Evolutionary conservation across 2,329 filamentous ascomycete genomes (phyloP).

Genomic region (Phialophora macrospora): DNA sequence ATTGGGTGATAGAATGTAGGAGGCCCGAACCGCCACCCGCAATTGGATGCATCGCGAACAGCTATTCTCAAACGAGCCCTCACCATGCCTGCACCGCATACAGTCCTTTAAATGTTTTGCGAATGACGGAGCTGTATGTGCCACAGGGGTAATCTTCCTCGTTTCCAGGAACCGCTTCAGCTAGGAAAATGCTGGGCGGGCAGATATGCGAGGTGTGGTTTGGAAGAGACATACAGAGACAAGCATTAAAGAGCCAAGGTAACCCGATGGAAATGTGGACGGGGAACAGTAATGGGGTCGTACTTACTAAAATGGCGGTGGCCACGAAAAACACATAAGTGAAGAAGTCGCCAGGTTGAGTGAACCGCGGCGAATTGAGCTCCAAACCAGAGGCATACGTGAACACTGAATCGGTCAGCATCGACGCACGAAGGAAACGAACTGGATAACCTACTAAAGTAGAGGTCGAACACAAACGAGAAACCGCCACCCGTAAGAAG

Average conservation of each 20-base stretch:
- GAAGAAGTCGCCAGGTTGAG: slow-evolving; percentile 75
- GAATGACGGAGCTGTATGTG: slow-evolving; percentile 67
- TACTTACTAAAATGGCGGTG: slow-evolving; percentile 76
- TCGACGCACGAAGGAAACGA: slow-evolving; percentile 41
- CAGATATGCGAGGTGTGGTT: slow-evolving; percentile 71
- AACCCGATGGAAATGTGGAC: background rate
- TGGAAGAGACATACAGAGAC: slow-evolving; percentile 25
- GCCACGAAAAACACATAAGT: slow-evolving; percentile 78
- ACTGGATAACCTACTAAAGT: slow-evolving; percentile 61
- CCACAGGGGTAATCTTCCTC: slow-evolving; percentile 79
- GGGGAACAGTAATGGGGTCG: slow-evolving; percentile 37
- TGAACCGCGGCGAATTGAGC: slow-evolving; percentile 71
- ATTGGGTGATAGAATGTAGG: slow-evolving; percentile 60
- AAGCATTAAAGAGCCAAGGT: background rate
- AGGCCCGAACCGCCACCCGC: slow-evolving; percentile 67
- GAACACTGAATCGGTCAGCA: slow-evolving; percentile 61
- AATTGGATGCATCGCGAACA: slow-evolving; percentile 57
- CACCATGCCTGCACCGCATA: slow-evolving; percentile 74
- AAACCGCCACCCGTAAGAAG: slow-evolving; percentile 61
- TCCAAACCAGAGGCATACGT: slow-evolving; percentile 78
- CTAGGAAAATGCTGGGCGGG: slow-evolving; percentile 72
- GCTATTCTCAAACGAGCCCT: slow-evolving; percentile 74
- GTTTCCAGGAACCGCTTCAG: slow-evolving; percentile 83
- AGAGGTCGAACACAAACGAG: slow-evolving; percentile 72
- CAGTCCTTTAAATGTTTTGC: slow-evolving; percentile 65